Evolutionary conservation across 2,329 filamentous ascomycete genomes (phyloP), one percentile per base, ranked within the genome.

Genomic region (Fusarium nygamai): DNA sequence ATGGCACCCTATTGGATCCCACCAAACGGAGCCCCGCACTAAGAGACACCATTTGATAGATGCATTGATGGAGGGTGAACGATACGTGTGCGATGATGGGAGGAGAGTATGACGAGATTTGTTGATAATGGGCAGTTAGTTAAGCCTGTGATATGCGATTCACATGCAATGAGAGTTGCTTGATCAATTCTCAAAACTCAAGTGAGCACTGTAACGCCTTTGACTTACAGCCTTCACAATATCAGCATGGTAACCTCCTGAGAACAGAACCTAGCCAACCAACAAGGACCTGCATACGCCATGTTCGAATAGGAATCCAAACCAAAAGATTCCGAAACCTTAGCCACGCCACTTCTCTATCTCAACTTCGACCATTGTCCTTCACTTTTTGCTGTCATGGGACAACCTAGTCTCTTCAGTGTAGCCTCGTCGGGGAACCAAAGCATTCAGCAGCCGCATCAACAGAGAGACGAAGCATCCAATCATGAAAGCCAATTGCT

Each of bases 401-500:
- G 31, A 59, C 51, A 64, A 43, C 56, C 58, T 56, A 60, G 36
- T 53, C 33, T 24, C 36, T 34, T 31, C 19, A 14, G 54, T 39
- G 46, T 46, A 60, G 61, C 41, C 53, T 67, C n/a, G 38, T 43
- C 31, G 46, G 51, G 60, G 48, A 56, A 58, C 56, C 47, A 48
- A 47, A 54, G 34, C 36, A 41, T 59, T 60, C 47, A 64, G 51
- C 65, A 46, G 57, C 53, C 38, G 57, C 57, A 61, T 36, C 22
- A 34, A 27, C 36, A 34, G 31, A 67, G 34, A 54, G 27, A 56
- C 8, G 50, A 38, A 29, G 50, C 24, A 36, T 33, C 76, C 76
- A 78, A 78, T 78, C 75, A 74, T n/a, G 19, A 50, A 12, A 19
- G 43, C 53, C 75, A 78, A 78, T 78, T 78, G 64, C 51, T 54